These are phyloP conservation scores for Kluyveromyces starmeri DNA, from an alignment of 805 yeast genomes.

Conservation along the genomic window DNA sequence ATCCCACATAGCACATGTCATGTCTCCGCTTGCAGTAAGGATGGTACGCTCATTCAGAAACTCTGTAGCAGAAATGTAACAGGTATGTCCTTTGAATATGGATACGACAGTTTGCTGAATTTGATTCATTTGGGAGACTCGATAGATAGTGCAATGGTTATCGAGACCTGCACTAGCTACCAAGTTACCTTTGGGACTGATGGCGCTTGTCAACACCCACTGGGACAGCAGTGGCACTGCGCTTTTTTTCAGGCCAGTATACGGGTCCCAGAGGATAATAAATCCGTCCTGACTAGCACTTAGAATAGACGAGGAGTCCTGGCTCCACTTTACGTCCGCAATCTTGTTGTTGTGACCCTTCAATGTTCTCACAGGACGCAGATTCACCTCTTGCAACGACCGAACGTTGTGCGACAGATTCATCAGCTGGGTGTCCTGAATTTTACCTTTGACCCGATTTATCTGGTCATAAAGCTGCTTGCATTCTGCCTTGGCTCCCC, in stretches of 20 bases:
- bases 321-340: slow-evolving; percentile 59
- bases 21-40: slow-evolving; percentile 74
- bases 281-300: slow-evolving; percentile 85
- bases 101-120: slow-evolving; percentile 38
- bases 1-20: slow-evolving; percentile 77
- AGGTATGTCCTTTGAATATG: slow-evolving; percentile 69
- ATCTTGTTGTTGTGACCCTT: slow-evolving; percentile 64
- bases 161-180: slow-evolving; percentile 81
- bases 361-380: slow-evolving; percentile 32
- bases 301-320: slow-evolving; percentile 48
- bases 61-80: slow-evolving; percentile 68
- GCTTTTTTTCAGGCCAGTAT: slow-evolving; percentile 58
- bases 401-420: slow-evolving; percentile 29
- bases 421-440: slow-evolving; percentile 38
- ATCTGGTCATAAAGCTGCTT: slow-evolving; percentile 41
- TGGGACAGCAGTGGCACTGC: slow-evolving; percentile 67
- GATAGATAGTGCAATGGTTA: slow-evolving; percentile 66
- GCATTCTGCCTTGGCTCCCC: slow-evolving; percentile 37
- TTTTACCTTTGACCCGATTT: slow-evolving; percentile 33
- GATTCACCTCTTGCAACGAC: slow-evolving; percentile 21
- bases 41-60: slow-evolving; percentile 51
- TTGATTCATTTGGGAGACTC: slow-evolving; percentile 29
- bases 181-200: slow-evolving; percentile 53
- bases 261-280: slow-evolving; percentile 74
- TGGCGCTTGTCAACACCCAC: slow-evolving; percentile 72